Base-by-base conservation (phyloP, 1,284 basidiomycete genomes). In the Wolfiporia cocos region DNA sequence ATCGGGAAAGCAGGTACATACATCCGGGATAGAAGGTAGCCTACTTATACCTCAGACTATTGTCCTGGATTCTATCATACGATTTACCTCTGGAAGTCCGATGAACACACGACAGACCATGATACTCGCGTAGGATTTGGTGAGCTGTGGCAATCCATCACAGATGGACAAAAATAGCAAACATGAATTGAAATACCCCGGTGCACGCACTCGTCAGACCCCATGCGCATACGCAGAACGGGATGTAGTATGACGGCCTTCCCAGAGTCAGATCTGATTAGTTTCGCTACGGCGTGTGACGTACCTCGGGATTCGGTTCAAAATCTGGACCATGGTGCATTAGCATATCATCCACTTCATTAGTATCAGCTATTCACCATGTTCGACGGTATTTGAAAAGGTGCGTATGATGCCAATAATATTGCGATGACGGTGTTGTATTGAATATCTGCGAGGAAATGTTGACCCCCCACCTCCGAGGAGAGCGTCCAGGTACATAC, bases 21-120 rank as follows among this genome's bases (percentile, higher is more conserved):
- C 75, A 68, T 15, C 78, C 79, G n/a, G 79, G 79, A 54, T 78
- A 81, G 52, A 82, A 82, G 3, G 78, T 76, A 10, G 79, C 70
- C 69, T 74, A 20, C 18, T 26, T 3, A 26, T 9, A 34, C 10
- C 12, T 2, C 15, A 17, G 22, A 15, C 21, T 9, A 29, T n/a
- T 17, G 19, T 18, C 20, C n/a, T 14, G 18, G 21, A 34, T 7
- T 34, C 4, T 14, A 9, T n/a, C 39, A 41, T 10, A n/a, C n/a
- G 12, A 23, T 47, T 15, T 43, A 70, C 73, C 59, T 84, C 81
- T 2, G 80, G 78, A 14, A 84, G 50, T 9, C 80, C 79, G 37
- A 83, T 73, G 52, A 79, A 79, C 10, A 82, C 52, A 17, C 80
- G 71, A 44, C 77, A 79, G 1, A 66, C 62, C 15, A 81, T 39